Evolutionary conservation across 148 eudicot genomes (phyloP), one percentile per base, ranked within the genome.

Genomic region (Polygonum maritimum): DNA sequence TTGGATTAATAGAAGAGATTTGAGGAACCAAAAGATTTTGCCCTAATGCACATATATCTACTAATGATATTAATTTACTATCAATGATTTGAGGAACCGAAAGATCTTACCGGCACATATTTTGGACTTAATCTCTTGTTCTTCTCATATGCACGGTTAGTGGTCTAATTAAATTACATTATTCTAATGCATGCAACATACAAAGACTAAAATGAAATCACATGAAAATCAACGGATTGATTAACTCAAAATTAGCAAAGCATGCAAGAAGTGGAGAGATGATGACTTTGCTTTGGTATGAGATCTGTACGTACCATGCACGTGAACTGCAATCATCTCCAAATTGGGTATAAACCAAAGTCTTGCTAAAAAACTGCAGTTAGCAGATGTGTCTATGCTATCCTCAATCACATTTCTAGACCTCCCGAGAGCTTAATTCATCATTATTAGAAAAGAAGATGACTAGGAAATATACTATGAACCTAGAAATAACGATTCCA

Each of bases 401-500:
- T 67, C 38, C 71, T 63, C 40, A 11, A 14, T 35, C 70, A 63
- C 70, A 63, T 35, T 65, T 36, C 71, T 44, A 36, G 44, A 33
- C 35, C 18, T 22, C 18, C 33, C 11, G 31, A 26, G 71, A 67
- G 13, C 16, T 9, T 72, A 7, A 21, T 19, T 2, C 51, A 71
- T 91, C 79, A 94, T 63, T 96, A 44, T 91, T 83, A 60, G 98
- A 88, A 81, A 92, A 92, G 90, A 86, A 94, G 77, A 94, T 92
- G 38, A 94, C 98, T 31, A 86, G 81, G 80, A 94, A 94, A 81
- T 94, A 94, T 76, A 94, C 98, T 70, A 94, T 76, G 80, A 94
- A 89, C 21, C 98, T 97, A 19, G 96, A 88, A 26, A 92, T 78
- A 76, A 95, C 92, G 84, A 95, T 95, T 73, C 98, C 97, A 0